Evolutionary conservation across 1,284 basidiomycete species (phyloP).

Genomic region (Neotropicomus parvogracilis): DNA sequence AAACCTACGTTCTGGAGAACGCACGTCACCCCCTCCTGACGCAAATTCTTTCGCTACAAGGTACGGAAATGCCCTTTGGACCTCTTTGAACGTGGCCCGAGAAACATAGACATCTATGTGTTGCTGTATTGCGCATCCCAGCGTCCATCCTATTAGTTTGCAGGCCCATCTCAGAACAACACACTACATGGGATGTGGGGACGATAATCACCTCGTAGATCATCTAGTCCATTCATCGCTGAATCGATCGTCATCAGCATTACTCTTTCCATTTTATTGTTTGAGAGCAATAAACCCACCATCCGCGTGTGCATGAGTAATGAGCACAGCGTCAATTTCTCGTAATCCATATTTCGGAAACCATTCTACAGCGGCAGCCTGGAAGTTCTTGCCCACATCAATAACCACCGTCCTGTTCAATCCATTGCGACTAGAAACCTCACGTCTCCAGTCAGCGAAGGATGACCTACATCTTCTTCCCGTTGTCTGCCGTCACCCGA

Average conservation of each 20-base stretch:
- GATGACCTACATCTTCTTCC: conserved; percentile 49
- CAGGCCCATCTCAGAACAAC: neutral
- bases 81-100: conserved; percentile 57
- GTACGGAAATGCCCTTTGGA: conserved; percentile 72
- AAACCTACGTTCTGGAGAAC: conserved; percentile 22
- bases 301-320: conserved; percentile 79
- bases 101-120: conserved; percentile 74
- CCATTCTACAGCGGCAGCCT: conserved; percentile 72
- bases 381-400: conserved; percentile 80
- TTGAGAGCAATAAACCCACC: conserved; percentile 40
- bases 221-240: conserved; percentile 84
- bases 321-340: conserved; percentile 71
- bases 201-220: conserved; percentile 58
- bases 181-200: neutral
- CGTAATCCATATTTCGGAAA: conserved; percentile 74
- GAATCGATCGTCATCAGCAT: conserved; percentile 8
- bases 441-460: neutral
- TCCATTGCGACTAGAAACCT: neutral
- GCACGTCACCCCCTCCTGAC: conserved; percentile 74
- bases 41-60: conserved; percentile 71
- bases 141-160: conserved; percentile 62
- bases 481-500: conserved; percentile 47
- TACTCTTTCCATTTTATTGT: neutral
- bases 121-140: conserved; percentile 60
- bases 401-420: conserved; percentile 63